Percentiles rank a stretch among this genome's conserved stretches.
Conservation (phyloP, 371 early-diverging fungal species). For the Mortierella sp. region DNA sequence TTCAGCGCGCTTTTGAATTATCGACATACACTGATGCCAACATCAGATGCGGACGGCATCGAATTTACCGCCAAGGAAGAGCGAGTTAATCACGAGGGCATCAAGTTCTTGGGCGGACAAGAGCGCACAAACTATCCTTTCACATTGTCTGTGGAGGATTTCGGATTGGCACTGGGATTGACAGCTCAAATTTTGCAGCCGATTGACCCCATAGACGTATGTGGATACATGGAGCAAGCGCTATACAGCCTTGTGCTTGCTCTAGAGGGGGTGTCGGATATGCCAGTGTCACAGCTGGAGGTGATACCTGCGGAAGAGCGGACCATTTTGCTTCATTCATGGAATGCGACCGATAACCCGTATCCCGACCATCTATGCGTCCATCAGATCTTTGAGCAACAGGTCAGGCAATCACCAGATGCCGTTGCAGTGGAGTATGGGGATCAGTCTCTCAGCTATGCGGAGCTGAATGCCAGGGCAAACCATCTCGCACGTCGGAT, state of each 20-base stretch:
- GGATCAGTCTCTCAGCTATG: constrained; percentile 9
- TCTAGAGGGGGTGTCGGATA: background rate
- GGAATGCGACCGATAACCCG: background rate
- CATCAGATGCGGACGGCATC: background rate
- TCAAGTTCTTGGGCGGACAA: background rate
- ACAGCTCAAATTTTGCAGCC: constrained; percentile 8
- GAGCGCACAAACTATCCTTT: constrained; percentile 19
- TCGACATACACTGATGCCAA: constrained; percentile 12
- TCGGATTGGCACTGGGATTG: constrained; percentile 4
- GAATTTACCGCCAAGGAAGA: too few relatives aligned
- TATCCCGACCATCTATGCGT: background rate
- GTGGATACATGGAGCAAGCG: constrained; percentile 13
- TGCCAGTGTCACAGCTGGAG: background rate
- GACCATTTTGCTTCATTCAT: background rate
- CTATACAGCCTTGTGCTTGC: constrained; percentile 1
- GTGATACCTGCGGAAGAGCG: constrained; percentile 1
- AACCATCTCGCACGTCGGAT: background rate
- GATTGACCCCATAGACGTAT: constrained; percentile 1
- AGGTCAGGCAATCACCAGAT: background rate
- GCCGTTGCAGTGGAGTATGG: constrained; percentile 12
- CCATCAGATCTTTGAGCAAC: constrained; percentile 6
- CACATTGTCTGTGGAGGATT: constrained; percentile 9
- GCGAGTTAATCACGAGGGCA: background rate
- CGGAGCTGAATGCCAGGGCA: background rate
- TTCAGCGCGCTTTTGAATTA: constrained; percentile 28